Evolutionary conservation across 768 basidiomycete genomes (phyloP).

Genomic region (Lactarius deliciosus): DNA sequence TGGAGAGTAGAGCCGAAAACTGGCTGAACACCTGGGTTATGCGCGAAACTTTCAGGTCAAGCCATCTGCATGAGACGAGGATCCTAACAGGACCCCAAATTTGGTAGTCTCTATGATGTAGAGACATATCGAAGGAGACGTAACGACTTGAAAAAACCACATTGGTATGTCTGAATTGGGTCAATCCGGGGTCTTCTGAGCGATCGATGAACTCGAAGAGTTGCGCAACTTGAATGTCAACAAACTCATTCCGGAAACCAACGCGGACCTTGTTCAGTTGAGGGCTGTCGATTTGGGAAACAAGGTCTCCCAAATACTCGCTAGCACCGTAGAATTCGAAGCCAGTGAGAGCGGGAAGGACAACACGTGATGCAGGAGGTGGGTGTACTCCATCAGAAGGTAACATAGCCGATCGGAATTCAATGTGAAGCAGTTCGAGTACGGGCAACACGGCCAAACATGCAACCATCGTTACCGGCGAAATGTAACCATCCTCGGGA

Average conservation of each 20-base stretch:
- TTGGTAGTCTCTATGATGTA: background rate
- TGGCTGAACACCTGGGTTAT: background rate
- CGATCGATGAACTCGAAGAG: background rate
- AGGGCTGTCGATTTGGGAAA: constrained; percentile 6
- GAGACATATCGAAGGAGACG: background rate
- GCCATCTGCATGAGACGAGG: background rate
- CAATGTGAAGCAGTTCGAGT: background rate
- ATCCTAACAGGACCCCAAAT: background rate
- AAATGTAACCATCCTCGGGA: background rate
- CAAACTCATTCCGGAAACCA: background rate
- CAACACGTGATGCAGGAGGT: background rate
- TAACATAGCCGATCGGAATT: background rate
- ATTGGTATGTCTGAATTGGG: background rate
- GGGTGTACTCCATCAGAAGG: background rate
- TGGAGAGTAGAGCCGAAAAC: background rate
- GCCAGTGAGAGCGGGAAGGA: constrained; percentile 6
- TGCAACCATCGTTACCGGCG: background rate
- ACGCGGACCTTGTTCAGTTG: background rate
- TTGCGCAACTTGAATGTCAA: background rate
- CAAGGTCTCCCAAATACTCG: constrained; percentile 14
- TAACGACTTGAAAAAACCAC: background rate
- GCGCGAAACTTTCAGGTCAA: background rate
- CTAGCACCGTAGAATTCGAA: constrained; percentile 1
- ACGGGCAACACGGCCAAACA: background rate
- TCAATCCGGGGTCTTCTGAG: background rate